These are phyloP conservation scores for Deakozyma indianensis DNA, from an alignment of 805 yeast species.

Conservation along the genomic window DNA sequence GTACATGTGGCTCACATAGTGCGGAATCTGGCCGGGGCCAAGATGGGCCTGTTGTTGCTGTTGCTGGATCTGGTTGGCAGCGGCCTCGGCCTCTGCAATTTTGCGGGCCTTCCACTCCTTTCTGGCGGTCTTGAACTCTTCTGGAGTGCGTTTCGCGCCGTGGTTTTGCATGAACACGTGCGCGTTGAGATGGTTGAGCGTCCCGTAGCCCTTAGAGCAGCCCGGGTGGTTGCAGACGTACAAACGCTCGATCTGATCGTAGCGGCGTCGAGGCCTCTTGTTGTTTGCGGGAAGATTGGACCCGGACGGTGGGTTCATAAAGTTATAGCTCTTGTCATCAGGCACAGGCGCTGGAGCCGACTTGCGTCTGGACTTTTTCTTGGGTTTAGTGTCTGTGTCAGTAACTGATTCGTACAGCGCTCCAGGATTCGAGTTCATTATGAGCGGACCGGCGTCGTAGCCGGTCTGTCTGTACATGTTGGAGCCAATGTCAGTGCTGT, in stretches of 20 bases:
- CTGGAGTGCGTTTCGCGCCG: conserved; percentile 39
- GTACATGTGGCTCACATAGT: background rate
- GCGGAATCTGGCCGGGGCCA: background rate
- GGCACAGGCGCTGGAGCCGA: background rate
- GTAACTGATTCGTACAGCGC: too few relatives aligned
- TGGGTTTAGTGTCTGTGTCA: too few relatives aligned
- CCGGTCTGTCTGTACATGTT: background rate
- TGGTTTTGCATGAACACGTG: conserved; percentile 40
- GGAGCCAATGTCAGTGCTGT: background rate
- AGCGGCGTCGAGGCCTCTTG: conserved; percentile 39
- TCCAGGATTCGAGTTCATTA: too few relatives aligned
- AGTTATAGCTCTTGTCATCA: background rate
- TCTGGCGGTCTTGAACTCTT: conserved; percentile 38
- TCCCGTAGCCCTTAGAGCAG: conserved; percentile 44
- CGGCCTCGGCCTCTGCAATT: conserved; percentile 17
- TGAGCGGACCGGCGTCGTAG: background rate
- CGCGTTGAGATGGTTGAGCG: conserved; percentile 44
- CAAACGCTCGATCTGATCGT: conserved; percentile 40
- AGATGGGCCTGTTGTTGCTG: conserved; percentile 3
- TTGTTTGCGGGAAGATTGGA: conserved; percentile 6
- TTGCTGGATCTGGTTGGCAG: conserved; percentile 1
- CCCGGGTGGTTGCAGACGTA: conserved; percentile 33
- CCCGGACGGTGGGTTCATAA: background rate
- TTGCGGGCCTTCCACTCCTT: conserved; percentile 28
- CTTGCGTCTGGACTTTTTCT: background rate